These are phyloP conservation scores for Alopecurus myosuroides DNA, from an alignment of 176 grass and related monocot species.

Conservation along the genomic window DNA sequence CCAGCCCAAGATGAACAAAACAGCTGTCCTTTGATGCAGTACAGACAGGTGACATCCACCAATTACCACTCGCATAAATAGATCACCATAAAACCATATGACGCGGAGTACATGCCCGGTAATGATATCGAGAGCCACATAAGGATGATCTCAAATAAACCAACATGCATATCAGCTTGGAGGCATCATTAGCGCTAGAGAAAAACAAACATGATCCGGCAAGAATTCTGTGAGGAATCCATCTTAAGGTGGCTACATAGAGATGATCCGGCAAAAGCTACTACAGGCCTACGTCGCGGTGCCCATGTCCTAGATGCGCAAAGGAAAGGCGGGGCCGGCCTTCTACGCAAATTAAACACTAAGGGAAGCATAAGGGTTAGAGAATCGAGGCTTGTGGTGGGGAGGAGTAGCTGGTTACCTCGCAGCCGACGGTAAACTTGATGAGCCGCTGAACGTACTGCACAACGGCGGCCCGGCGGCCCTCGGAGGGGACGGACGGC, in stretches of 20 bases:
- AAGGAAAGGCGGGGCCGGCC: background rate
- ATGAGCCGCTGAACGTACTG: constrained; percentile 66
- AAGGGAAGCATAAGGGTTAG: background rate
- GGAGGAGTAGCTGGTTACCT: constrained; percentile 24
- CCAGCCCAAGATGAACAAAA: background rate
- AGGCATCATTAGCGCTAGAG: background rate
- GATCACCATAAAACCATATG: background rate
- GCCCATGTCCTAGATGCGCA: background rate
- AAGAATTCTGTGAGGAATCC: background rate
- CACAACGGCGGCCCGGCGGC: constrained; percentile 58
- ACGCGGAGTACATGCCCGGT: background rate
- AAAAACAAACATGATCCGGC: background rate
- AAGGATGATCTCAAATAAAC: background rate
- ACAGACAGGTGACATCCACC: background rate
- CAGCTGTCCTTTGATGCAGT: background rate
- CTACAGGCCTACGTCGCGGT: background rate
- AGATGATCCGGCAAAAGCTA: background rate
- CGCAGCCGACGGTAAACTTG: constrained; percentile 22
- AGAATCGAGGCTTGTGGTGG: background rate
- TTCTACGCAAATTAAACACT: background rate
- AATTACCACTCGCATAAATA: background rate
- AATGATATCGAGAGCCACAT: background rate
- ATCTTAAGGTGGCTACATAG: background rate
- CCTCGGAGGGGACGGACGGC: constrained; percentile 66
- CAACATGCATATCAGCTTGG: background rate